Conservation (phyloP, 768 basidiomycete genomes). For the Suillus placidus region DNA sequence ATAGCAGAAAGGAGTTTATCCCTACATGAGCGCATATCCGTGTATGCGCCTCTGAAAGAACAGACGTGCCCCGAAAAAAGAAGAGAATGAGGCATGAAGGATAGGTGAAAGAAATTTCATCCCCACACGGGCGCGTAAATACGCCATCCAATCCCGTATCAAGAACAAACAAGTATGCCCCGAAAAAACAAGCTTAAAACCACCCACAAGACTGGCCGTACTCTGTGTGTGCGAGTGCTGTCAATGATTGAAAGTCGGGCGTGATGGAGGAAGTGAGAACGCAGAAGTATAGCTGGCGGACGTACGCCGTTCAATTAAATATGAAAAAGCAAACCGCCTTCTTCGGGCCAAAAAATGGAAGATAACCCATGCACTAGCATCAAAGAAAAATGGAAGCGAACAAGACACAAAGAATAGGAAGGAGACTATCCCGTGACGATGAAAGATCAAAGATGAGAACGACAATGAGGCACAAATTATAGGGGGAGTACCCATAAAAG, state of each 20-base stretch:
- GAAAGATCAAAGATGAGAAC: not conserved
- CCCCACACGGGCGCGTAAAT: not conserved
- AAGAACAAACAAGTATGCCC: not conserved
- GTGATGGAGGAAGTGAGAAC: not conserved
- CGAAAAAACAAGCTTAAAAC: not conserved
- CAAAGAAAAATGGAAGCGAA: not conserved
- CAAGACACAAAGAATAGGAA: not conserved
- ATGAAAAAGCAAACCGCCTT: not conserved
- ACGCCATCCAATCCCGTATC: not conserved
- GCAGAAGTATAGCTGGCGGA: not conserved
- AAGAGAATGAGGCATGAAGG: not conserved
- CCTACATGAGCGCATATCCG: not conserved
- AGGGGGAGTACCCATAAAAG: not conserved
- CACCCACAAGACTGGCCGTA: not conserved
- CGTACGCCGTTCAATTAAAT: constrained; percentile 5
- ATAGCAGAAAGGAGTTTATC: not conserved
- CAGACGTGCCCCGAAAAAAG: no score
- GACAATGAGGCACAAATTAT: not conserved
- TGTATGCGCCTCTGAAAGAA: no score
- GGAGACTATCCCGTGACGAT: not conserved
- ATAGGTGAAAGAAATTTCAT: not conserved
- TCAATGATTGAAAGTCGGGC: not conserved
- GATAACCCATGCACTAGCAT: no score
- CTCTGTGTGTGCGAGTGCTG: not conserved
- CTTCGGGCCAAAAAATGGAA: not conserved